These are phyloP conservation scores for Deakozyma indianensis DNA, from an alignment of 805 yeast genomes.

Conservation along the genomic window DNA sequence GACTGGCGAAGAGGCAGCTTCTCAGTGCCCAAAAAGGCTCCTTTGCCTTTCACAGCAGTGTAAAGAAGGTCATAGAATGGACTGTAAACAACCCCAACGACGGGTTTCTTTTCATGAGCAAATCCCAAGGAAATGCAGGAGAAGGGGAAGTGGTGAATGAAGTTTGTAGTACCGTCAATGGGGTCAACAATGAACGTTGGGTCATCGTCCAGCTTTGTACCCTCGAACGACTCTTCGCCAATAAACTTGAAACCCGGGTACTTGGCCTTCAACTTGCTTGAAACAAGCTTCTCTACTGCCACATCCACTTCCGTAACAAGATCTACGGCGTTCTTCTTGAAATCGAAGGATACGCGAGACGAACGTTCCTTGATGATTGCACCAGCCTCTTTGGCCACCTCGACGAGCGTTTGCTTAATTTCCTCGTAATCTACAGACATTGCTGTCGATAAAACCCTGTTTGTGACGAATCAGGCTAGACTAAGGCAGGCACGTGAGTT, in stretches of 20 bases:
- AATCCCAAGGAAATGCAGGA: slow-evolving; percentile 50
- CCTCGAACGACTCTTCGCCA: slow-evolving; percentile 50
- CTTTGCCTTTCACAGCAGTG: slow-evolving; percentile 40
- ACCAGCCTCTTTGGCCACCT: slow-evolving; percentile 33
- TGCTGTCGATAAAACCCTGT: too few species aligned
- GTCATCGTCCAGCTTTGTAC: slow-evolving; percentile 29
- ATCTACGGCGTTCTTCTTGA: slow-evolving; percentile 47
- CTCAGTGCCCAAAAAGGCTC: slow-evolving; percentile 36
- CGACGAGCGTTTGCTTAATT: slow-evolving; percentile 25
- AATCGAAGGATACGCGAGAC: slow-evolving; percentile 35
- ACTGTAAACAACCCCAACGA: slow-evolving; percentile 53
- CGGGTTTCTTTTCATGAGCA: slow-evolving; percentile 32
- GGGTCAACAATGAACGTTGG: slow-evolving; percentile 58
- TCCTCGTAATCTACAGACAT: slow-evolving; percentile 16
- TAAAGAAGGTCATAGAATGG: slow-evolving; percentile 41
- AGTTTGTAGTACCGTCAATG: slow-evolving; percentile 53
- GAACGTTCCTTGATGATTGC: slow-evolving; percentile 33
- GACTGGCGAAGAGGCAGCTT: slow-evolving; percentile 24
- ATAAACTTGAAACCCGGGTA: slow-evolving; percentile 40
- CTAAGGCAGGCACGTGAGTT: too few species aligned
- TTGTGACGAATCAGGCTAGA: too few species aligned
- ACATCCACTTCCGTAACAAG: slow-evolving; percentile 49
- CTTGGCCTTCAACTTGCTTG: slow-evolving; percentile 16
- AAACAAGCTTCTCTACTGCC: slow-evolving; percentile 34
- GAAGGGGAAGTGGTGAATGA: slow-evolving; percentile 47